A percentile compares a stretch with the other conserved stretches of the same genome.
Evolutionary conservation across 2,329 filamentous ascomycete species (phyloP).

Genomic region (Reticulascus tulasneorum): DNA sequence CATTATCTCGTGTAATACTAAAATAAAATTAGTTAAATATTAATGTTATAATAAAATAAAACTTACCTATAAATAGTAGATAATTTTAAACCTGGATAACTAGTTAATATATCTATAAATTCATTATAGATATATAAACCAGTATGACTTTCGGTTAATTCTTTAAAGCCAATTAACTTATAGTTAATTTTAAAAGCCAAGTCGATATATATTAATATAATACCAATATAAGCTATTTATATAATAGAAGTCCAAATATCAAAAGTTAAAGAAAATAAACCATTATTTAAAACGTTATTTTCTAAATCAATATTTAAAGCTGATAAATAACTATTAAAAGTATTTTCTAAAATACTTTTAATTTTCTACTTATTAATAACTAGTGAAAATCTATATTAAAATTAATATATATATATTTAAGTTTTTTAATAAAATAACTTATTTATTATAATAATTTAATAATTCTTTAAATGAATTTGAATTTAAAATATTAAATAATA

Average conservation of each 20-base stretch:
- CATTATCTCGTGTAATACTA: not conserved
- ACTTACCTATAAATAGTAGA: not conserved
- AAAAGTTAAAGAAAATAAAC: not conserved
- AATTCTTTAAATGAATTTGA: not conserved
- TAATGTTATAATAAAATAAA: no score
- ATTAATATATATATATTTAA: not conserved
- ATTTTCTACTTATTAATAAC: not conserved
- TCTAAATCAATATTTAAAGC: not conserved
- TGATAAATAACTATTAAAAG: no score
- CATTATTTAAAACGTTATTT: not conserved
- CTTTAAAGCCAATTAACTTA: not conserved
- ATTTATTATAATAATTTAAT: not conserved
- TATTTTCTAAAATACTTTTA: not conserved
- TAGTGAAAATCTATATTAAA: conserved; percentile 1
- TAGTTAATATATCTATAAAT: not conserved
- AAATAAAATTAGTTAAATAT: not conserved
- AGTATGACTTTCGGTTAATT: not conserved
- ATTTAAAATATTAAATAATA: not conserved
- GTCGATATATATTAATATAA: not conserved
- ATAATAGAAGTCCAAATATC: not conserved
- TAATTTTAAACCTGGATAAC: not conserved
- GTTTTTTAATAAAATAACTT: not conserved
- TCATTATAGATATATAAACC: not conserved
- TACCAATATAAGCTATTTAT: not conserved
- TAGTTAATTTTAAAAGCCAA: not conserved